These are phyloP conservation scores for Salix caprea DNA, from an alignment of 345 rosid genomes.

Conservation along the genomic window DNA sequence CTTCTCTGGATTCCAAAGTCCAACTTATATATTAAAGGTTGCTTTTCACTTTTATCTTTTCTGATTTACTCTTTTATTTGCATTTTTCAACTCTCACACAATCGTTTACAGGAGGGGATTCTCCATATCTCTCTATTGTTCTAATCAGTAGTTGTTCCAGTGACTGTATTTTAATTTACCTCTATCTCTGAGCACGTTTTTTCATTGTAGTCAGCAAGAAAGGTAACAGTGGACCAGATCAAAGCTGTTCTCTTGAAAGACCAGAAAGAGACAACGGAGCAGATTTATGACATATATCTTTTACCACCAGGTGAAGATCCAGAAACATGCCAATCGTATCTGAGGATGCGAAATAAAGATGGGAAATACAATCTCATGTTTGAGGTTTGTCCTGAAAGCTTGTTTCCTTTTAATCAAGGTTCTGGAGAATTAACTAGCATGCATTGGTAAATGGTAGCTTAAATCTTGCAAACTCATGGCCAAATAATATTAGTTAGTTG, in stretches of 20 bases:
- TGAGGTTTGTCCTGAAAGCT: constrained; percentile 61
- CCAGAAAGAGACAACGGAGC: constrained; percentile 67
- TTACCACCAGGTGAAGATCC: constrained; percentile 99
- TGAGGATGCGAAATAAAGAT: constrained; percentile 98
- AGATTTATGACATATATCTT: constrained; percentile 93
- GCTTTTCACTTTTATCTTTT: not conserved
- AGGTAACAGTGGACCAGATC: constrained; percentile 61
- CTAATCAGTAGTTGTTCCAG: not conserved
- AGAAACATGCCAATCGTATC: constrained; percentile 90
- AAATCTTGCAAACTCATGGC: not conserved
- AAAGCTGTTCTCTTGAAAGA: constrained; percentile 63
- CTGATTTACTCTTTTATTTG: not conserved
- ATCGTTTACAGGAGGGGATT: not conserved
- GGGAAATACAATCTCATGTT: constrained; percentile 99
- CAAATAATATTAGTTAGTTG: not conserved
- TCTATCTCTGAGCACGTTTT: constrained; percentile 22
- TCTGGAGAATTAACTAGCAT: not conserved
- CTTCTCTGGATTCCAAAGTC: constrained; percentile 90
- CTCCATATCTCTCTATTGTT: not conserved
- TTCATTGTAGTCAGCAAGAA: constrained; percentile 66
- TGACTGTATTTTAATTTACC: constrained; percentile 12
- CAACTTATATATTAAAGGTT: constrained; percentile 97
- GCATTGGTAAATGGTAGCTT: not conserved
- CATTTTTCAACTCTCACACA: not conserved
- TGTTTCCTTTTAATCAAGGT: not conserved